A percentile compares a stretch with the other conserved stretches of the same genome.
Evolutionary conservation across 2,329 filamentous ascomycete species (phyloP).

Genomic region (Hypoxylon sp.): DNA sequence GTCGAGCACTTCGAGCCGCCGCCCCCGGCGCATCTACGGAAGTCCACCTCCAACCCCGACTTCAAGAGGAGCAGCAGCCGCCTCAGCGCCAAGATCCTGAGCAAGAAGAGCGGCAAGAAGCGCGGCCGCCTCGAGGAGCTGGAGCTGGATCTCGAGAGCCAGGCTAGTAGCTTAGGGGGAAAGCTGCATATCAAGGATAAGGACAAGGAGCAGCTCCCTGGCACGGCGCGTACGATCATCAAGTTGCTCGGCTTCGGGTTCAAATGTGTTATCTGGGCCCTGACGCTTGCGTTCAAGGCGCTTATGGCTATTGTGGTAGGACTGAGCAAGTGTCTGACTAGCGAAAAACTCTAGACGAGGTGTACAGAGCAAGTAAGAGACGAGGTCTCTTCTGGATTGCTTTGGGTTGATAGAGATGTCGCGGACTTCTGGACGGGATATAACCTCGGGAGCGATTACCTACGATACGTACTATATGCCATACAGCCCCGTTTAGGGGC

Average conservation of each 20-base stretch:
- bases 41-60: constrained; percentile 43
- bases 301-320: constrained; percentile 65
- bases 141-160: constrained; percentile 75
- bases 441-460: constrained; percentile 20
- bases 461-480: constrained; percentile 19
- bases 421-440: constrained; percentile 16
- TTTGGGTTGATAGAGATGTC: constrained; percentile 18
- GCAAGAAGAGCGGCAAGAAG: constrained; percentile 50
- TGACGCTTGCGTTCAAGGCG: constrained; percentile 70
- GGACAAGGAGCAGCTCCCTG: constrained; percentile 65
- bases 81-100: constrained; percentile 51
- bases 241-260: constrained; percentile 68
- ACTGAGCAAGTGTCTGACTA: constrained; percentile 65
- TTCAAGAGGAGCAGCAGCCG: constrained; percentile 52
- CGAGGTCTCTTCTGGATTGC: neutral
- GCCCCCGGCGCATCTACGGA: constrained; percentile 57
- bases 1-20: constrained; percentile 73
- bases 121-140: constrained; percentile 68
- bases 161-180: constrained; percentile 64
- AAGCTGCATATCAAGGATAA: constrained; percentile 58
- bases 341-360: constrained; percentile 57
- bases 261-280: constrained; percentile 71
- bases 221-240: constrained; percentile 63
- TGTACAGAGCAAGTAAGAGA: constrained; percentile 7
- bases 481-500: constrained; percentile 12